Percentiles rank a stretch among this genome's conserved stretches.
phyloP scores from a whole-genome alignment of 805 yeast genomes.

The Cyberlindnera americana region DNA sequence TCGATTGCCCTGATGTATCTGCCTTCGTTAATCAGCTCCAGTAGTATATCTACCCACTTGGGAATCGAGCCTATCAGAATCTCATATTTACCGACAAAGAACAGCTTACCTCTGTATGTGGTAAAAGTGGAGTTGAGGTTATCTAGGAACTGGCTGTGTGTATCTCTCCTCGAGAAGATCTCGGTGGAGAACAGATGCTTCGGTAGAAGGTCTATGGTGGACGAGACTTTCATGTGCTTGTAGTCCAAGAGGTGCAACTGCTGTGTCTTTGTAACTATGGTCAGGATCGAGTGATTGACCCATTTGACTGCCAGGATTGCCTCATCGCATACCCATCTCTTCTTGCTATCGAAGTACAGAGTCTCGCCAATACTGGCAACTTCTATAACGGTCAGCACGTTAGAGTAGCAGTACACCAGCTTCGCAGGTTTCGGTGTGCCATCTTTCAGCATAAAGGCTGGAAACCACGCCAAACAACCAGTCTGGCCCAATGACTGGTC shows the following conservation, averaged over 20 bases:
- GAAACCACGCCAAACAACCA: conserved; percentile 64
- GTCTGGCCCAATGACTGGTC: conserved; percentile 30
- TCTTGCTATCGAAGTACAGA: conserved; percentile 37
- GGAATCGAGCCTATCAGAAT: conserved; percentile 54
- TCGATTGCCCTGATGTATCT: conserved; percentile 54
- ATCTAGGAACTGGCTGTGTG: conserved; percentile 12
- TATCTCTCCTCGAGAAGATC: conserved; percentile 23
- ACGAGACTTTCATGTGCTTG: conserved; percentile 32
- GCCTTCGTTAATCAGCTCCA: conserved; percentile 58
- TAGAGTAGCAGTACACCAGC: conserved; percentile 70
- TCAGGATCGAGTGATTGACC: conserved; percentile 42
- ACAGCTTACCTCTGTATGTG: conserved; percentile 43
- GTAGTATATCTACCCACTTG: conserved; percentile 56
- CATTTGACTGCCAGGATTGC: conserved; percentile 54
- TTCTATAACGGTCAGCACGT: conserved; percentile 53
- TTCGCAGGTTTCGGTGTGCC: conserved; percentile 36
- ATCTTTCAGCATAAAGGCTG: conserved; percentile 36
- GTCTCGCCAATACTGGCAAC: conserved; percentile 34
- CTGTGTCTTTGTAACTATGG: conserved; percentile 43
- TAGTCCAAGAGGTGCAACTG: conserved; percentile 41
- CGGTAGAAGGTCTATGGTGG: conserved; percentile 21
- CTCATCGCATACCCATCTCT: conserved; percentile 44
- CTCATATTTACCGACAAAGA: conserved; percentile 51
- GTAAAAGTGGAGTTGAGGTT: conserved; percentile 29
- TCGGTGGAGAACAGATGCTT: conserved; percentile 35